Evolutionary conservation across 441 rosid genomes (phyloP), one percentile per base, ranked within the genome.

Genomic region (Rhodomyrtus psidioides): DNA sequence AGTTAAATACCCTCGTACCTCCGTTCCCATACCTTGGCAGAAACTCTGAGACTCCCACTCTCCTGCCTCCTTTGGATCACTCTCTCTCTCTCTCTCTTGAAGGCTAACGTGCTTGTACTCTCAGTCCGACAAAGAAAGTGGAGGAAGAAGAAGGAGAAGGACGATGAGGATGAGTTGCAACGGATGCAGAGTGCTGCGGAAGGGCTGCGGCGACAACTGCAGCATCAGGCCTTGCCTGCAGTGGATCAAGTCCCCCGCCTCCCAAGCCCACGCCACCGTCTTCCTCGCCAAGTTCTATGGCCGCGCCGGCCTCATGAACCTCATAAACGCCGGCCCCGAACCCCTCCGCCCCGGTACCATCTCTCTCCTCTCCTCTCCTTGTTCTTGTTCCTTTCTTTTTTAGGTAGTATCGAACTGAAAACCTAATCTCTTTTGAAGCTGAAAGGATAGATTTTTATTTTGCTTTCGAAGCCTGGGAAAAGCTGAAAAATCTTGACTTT

Each of bases 231-330:
- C 97, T 10, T 93, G 96, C 88, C 89, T 94, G 49, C 93, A 91
- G 83, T 93, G 96, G 96, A 94, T 94, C 93, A 93, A 91, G 84
- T 91, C 91, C 56, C 89, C 96, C 0, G 97, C 93, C 53, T 91
- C 94, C 42, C 97, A 94, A 58, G 97, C 95, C 65, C 89, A 94
- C 93, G 95, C 96, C 86, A 94, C 97, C 75, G 95, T 94, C 82
- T 94, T 94, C 83, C 93, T 94, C 42, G 97, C 97, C 49, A 94
- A 94, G 89, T 94, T 93, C 75, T 93, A 94, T 53, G 97, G 96
- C 83, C 94, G 96, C 24, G 96, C 95, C 4, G 97, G 97, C 1
- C 94, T 94, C 84, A 93, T 93, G 93, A 94, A 94, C 88, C 97
- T 94, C 86, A 91, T 94, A 86, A 93, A 90, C 94, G 92, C 95